Evolutionary conservation across 2,329 filamentous ascomycete genomes (phyloP).

Genomic region (Xylaria multiplex): DNA sequence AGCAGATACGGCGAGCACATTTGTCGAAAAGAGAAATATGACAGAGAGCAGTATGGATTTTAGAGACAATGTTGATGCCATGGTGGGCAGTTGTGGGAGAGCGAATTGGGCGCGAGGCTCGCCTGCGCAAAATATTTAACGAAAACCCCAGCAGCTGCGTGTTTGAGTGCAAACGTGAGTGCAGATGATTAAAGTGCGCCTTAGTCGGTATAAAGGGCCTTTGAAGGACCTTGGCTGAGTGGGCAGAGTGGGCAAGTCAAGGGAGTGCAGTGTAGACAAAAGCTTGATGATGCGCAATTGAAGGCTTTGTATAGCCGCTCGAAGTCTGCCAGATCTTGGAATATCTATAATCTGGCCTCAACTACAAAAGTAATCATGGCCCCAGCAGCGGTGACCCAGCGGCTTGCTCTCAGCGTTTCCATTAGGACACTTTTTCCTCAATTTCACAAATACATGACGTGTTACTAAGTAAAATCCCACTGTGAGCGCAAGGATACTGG

Average conservation of each 20-base stretch:
- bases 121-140: conserved; percentile 36
- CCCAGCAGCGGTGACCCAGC: conserved; percentile 29
- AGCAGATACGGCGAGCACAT: conserved; percentile 69
- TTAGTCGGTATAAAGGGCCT: not conserved
- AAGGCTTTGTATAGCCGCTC: conserved; percentile 23
- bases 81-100: conserved; percentile 47
- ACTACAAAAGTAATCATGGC: conserved; percentile 25
- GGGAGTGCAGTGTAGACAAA: not conserved
- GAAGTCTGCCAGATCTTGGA: conserved; percentile 15
- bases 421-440: conserved; percentile 21
- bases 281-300: not conserved
- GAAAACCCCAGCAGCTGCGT: conserved; percentile 30
- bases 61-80: conserved; percentile 53
- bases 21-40: conserved; percentile 56
- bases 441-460: conserved; percentile 40
- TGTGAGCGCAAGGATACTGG: conserved; percentile 38
- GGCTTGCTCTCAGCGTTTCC: conserved; percentile 25
- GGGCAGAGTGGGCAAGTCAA: conserved; percentile 3
- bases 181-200: conserved; percentile 14
- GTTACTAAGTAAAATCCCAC: conserved; percentile 37
- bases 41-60: conserved; percentile 52
- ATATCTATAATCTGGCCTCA: conserved; percentile 39
- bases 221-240: conserved; percentile 4
- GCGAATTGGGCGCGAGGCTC: conserved; percentile 44
- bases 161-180: not conserved